Conservation (phyloP, 2,329 filamentous ascomycete genomes). For the Plenodomus tracheiphilus region DNA sequence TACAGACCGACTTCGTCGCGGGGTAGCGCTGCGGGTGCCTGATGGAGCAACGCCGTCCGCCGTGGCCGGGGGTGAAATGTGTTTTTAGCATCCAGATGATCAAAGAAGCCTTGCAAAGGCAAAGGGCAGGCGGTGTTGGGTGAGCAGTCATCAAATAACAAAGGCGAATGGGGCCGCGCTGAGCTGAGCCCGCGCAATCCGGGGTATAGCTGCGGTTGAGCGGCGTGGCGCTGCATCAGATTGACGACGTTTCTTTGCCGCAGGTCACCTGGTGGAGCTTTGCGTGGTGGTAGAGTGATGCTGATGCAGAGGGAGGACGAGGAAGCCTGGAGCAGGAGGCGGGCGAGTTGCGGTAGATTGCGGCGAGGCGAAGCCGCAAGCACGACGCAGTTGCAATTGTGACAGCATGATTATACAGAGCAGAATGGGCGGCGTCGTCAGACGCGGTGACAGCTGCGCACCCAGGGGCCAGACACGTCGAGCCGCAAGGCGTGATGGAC, state of each 20-base stretch:
- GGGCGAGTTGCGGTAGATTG: conserved; percentile 3
- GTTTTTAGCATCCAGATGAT: conserved; percentile 38
- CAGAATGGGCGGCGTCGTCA: not conserved
- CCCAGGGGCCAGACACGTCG: not conserved
- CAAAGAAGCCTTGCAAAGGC: conserved; percentile 4
- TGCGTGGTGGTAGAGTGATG: conserved; percentile 14
- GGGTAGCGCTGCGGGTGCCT: conserved; percentile 42
- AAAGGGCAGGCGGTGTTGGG: not conserved
- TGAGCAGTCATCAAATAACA: conserved; percentile 6
- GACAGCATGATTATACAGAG: not conserved
- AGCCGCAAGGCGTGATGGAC: conserved; percentile 4
- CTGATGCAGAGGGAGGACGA: conserved; percentile 10
- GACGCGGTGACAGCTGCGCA: conserved; percentile 2
- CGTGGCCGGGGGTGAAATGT: conserved; percentile 24
- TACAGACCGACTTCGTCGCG: conserved; percentile 38
- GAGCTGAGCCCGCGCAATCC: conserved; percentile 22
- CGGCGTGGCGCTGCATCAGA: conserved; percentile 1
- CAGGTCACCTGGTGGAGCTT: conserved; percentile 22
- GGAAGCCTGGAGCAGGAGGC: not conserved
- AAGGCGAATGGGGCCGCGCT: conserved; percentile 4
- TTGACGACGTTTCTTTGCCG: conserved; percentile 16
- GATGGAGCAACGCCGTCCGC: conserved; percentile 30
- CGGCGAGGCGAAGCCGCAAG: too few species aligned
- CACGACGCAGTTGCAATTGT: conserved; percentile 11
- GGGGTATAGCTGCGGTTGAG: conserved; percentile 15